Evolutionary conservation across 345 rosid species (phyloP), one percentile per base, ranked within the genome.

Genomic region (Eucalyptus curtisii): DNA sequence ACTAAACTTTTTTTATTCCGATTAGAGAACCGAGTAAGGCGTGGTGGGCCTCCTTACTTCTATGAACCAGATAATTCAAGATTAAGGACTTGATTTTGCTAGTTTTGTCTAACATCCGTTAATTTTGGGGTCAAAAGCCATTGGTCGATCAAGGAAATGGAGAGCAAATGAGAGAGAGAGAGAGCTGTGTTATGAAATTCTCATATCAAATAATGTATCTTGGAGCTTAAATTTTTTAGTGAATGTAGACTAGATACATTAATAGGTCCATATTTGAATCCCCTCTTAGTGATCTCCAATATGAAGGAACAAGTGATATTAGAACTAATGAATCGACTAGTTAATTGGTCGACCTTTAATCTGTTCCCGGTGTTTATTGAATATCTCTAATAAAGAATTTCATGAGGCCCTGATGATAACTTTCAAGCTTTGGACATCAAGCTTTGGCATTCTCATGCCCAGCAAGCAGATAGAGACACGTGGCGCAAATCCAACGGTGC

Each of bases 161-260:
- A 52, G 22, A 66, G 40, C 11, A 14, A 15, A 66, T 31, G 79
- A 52, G 55, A 19, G 55, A 16, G 24, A 13, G 37, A 4, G 20
- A 15, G 3, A 15, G 0, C 10, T 8, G 0, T 15, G 5, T 31
- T 15, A 66, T 7, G 0, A n/a, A n/a, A 31, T 7, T 66, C 5
- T 15, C 20, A 7, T 31, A 66, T 66, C 6, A 1, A 15, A 66
- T 8, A 4, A n/a, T 4, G 25, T 20, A 52, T 19, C 57, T 52
- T 52, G 4, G 57, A 68, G 16, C 44, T 33, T 68, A 16, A 68
- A 71, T 33, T 71, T 10, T 71, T 33, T 15, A 66, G 44, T 71
- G 44, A 37, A 76, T 2, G 4, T 20, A 19, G 47, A 37, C 8
- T 10, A 20, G 14, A 9, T 10, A 15, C 9, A 5, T 15, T n/a